Evolutionary conservation across 768 basidiomycete genomes (phyloP).

Genomic region (Rhodotorula paludigena): DNA sequence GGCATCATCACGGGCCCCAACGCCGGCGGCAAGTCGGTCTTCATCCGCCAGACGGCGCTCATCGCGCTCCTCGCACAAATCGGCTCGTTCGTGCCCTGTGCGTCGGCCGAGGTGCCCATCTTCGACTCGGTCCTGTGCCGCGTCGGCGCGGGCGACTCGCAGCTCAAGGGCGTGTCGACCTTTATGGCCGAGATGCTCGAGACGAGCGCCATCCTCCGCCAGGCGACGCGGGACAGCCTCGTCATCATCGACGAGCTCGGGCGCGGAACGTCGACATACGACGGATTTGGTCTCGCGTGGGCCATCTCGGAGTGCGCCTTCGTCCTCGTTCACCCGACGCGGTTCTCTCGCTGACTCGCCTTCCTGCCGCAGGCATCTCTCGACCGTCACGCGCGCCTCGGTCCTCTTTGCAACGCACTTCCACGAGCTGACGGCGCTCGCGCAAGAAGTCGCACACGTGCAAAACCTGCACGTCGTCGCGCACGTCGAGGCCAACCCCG

Average conservation of each 20-base stretch:
- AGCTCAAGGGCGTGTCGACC: conserved; percentile 93
- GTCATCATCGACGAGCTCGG: conserved; percentile 98
- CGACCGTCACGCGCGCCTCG: conserved; percentile 83
- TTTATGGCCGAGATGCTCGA: conserved; percentile 99
- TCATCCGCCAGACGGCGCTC: conserved; percentile 68
- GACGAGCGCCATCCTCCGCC: conserved; percentile 87
- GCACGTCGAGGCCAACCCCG: conserved; percentile 62
- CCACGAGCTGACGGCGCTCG: conserved; percentile 88
- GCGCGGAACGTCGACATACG: conserved; percentile 77
- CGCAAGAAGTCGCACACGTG: conserved; percentile 77
- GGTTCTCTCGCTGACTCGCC: not conserved
- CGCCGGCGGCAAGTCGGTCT: conserved; percentile 95
- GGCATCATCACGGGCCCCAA: conserved; percentile 97
- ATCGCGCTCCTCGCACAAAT: conserved; percentile 93
- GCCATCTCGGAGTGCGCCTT: conserved; percentile 87
- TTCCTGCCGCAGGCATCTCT: conserved; percentile 66
- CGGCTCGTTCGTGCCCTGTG: conserved; percentile 91
- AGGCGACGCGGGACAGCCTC: conserved; percentile 83
- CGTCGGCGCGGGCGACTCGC: conserved; percentile 95
- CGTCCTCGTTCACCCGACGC: not conserved
- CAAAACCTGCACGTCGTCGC: conserved; percentile 95
- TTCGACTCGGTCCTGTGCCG: conserved; percentile 94
- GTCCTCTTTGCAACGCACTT: conserved; percentile 95
- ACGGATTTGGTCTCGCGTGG: conserved; percentile 97
- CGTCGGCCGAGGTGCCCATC: conserved; percentile 75